Base-by-base conservation (phyloP, 352 stramenopile genomes). In the Phytopythium litorale region DNA sequence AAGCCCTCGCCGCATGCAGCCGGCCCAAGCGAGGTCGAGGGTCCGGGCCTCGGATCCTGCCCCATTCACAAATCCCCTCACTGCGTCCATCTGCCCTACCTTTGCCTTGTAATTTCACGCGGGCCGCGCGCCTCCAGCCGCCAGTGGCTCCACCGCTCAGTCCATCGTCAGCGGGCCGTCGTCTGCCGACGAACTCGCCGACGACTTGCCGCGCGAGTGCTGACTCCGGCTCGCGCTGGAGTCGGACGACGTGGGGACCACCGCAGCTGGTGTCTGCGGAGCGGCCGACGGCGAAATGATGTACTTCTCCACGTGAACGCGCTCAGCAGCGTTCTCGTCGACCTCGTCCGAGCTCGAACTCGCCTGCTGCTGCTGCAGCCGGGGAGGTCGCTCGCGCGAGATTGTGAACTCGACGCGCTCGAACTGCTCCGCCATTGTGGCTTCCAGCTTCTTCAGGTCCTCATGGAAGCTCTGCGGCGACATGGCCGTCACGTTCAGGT, bases 391-490 rank as follows among this genome's bases (percentile, higher is more conserved):
- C 48, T 88, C 79, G n/a, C 84, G 76, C 0, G 79, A 88, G 50
- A 94, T 94, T 2, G 81, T 94, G 19, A 94, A 81, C 60, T 91
- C 81, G 8, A 94, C 80, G 32, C 81, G 79, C 57, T 90, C 81
- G 62, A 91, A 91, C 49, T 89, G 78, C 68, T 89, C 72, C 1
- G 66, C 69, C 69, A 94, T 81, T 1, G 81, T 70, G 2, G 79
- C 76, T 58, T 91, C 82, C 12, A 94, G 61, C 62, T 87, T 83
- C 63, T 84, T 76, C 51, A 88, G 71, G 42, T 86, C 77, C 56
- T 80, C 69, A 50, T 72, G 72, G 28, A 80, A 75, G 7, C 73
- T 65, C 56, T 89, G 77, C 3, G 82, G 82, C 49, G 68, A 92
- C 61, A 66, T 89, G 23, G 62, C 75, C 58, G 74, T 68, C 33